Percentiles rank a stretch among this genome's conserved stretches.
Evolutionary conservation across 352 stramenopile genomes (phyloP).

Genomic region (Phytophthora lateralis): DNA sequence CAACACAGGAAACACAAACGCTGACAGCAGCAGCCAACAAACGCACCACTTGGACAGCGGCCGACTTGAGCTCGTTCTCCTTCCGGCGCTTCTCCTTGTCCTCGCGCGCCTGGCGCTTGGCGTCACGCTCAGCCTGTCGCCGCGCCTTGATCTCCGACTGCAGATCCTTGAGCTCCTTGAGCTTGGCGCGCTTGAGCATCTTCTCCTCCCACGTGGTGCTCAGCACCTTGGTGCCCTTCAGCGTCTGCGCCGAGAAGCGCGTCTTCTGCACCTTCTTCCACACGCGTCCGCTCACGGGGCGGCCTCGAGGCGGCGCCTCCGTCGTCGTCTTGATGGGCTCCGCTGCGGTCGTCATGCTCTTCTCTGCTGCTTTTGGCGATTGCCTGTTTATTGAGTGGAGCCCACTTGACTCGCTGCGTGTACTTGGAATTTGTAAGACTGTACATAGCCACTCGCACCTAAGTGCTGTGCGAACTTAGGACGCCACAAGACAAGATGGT

Average conservation of each 20-base stretch:
- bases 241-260: conserved; percentile 74
- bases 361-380: conserved; percentile 23
- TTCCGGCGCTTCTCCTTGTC: conserved; percentile 88
- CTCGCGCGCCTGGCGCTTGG: conserved; percentile 77
- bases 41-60: conserved; percentile 85
- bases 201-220: conserved; percentile 91
- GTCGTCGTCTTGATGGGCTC: conserved; percentile 21
- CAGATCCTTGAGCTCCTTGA: conserved; percentile 85
- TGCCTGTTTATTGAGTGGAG: conserved; percentile 32
- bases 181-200: conserved; percentile 73
- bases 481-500: conserved; percentile 11
- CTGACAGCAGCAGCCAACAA: too few species aligned
- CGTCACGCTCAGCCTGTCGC: conserved; percentile 73
- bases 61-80: conserved; percentile 92
- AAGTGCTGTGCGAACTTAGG: background rate
- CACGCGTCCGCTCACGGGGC: conserved; percentile 72
- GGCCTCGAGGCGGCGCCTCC: conserved; percentile 48
- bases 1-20: too few species aligned
- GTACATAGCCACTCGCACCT: background rate
- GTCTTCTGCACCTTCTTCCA: conserved; percentile 88
- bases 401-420: background rate
- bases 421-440: background rate
- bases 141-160: conserved; percentile 83
- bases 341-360: conserved; percentile 11
- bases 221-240: conserved; percentile 81